Percentiles rank a stretch among this genome's conserved stretches.
Evolutionary conservation across 768 basidiomycete species (phyloP).

Genomic region (Calvatia gigantea): DNA sequence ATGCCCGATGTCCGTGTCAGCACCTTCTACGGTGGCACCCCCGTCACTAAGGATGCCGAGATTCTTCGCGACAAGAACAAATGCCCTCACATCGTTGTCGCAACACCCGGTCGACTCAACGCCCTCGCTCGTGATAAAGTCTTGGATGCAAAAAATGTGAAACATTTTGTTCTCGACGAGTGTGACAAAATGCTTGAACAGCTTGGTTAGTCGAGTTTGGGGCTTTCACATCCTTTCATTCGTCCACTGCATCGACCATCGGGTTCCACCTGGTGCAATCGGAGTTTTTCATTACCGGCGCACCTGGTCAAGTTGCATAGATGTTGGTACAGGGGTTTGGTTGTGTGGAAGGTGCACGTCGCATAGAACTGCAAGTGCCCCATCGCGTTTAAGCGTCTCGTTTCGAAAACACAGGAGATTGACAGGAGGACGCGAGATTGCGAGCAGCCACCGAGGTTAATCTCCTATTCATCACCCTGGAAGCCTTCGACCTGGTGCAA

Average conservation of each 20-base stretch:
- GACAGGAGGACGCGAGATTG: background rate
- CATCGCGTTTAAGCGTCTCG: background rate
- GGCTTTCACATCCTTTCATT: conserved; percentile 49
- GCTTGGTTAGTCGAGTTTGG: conserved; percentile 93
- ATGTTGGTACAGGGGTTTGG: background rate
- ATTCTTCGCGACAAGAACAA: conserved; percentile 91
- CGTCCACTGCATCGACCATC: conserved; percentile 41
- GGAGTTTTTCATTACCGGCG: conserved; percentile 6
- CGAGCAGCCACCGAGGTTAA: conserved; percentile 9
- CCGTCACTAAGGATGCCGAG: conserved; percentile 91
- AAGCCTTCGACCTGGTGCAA: conserved; percentile 17
- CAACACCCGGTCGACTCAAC: conserved; percentile 95
- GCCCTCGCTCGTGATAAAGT: conserved; percentile 95
- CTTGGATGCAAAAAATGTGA: conserved; percentile 92
- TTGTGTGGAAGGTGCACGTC: conserved; percentile 1
- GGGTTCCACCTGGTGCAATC: conserved; percentile 32
- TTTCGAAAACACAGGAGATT: background rate
- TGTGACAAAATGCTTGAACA: conserved; percentile 99
- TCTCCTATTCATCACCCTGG: conserved; percentile 4
- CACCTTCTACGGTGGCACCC: conserved; percentile 97
- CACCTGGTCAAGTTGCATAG: conserved; percentile 10
- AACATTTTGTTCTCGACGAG: conserved; percentile 99
- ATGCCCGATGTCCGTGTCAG: conserved; percentile 98
- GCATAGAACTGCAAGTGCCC: background rate
- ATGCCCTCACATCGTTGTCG: conserved; percentile 99